Conservation (phyloP, 2,329 filamentous ascomycete species). For the Pleoardoris graminearum region DNA sequence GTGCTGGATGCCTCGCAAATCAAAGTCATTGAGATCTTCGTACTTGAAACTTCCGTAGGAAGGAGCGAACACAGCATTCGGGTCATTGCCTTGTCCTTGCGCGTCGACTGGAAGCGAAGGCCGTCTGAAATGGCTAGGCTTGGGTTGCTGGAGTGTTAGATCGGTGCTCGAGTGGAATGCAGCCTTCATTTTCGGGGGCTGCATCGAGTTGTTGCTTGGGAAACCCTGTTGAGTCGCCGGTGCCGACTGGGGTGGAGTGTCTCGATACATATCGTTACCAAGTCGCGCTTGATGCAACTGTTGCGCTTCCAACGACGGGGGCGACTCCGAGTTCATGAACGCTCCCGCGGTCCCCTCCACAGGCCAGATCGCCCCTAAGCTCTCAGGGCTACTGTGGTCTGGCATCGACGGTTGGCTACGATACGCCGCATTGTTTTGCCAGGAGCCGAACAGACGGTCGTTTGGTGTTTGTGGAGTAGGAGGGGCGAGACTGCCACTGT, state of each 20-base stretch:
- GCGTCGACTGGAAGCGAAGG: constrained; percentile 42
- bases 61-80: constrained; percentile 4
- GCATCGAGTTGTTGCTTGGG: constrained; percentile 43
- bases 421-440: constrained; percentile 45
- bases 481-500: constrained; percentile 50
- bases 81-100: constrained; percentile 28
- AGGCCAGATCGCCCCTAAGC: constrained; percentile 41
- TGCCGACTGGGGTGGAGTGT: constrained; percentile 56
- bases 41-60: constrained; percentile 22
- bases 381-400: constrained; percentile 47
- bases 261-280: constrained; percentile 45
- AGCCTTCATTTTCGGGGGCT: constrained; percentile 36
- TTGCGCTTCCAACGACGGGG: constrained; percentile 45
- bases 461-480: constrained; percentile 54
- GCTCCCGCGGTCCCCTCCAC: constrained; percentile 40
- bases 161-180: constrained; percentile 43
- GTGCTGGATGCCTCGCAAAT: constrained; percentile 34
- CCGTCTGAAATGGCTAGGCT: constrained; percentile 42
- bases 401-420: constrained; percentile 36
- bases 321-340: constrained; percentile 46
- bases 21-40: constrained; percentile 35
- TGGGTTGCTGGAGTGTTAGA: constrained; percentile 40
- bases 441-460: constrained; percentile 46
- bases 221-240: constrained; percentile 55
- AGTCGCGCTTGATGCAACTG: constrained; percentile 36